Percentiles rank a stretch among this genome's conserved stretches.
phyloP scores from a whole-genome alignment of 2,329 filamentous ascomycete species.

The Stagonosporopsis rhizophila region DNA sequence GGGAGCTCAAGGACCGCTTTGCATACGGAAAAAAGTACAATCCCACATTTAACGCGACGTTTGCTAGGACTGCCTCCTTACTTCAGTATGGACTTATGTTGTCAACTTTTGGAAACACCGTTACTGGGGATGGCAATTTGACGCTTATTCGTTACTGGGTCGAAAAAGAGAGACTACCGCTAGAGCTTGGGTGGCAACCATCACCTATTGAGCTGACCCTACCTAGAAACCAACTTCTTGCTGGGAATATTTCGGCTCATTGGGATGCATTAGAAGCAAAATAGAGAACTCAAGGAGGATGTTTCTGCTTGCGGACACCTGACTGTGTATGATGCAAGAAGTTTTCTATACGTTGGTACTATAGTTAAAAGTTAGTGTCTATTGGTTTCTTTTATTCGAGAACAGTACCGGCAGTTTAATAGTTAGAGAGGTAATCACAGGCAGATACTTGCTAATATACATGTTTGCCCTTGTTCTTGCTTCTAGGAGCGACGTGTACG shows the following conservation, averaged over 20 bases:
- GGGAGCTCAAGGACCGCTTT: not conserved
- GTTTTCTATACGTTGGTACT: not conserved
- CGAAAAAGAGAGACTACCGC: conserved; percentile 4
- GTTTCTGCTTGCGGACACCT: not conserved
- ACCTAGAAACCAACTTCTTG: conserved; percentile 3
- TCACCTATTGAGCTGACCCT: conserved; percentile 1
- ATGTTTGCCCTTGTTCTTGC: not conserved
- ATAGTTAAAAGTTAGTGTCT: not conserved
- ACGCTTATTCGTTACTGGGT: conserved; percentile 4
- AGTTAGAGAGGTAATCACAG: not conserved
- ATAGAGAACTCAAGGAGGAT: not conserved
- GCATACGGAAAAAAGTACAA: conserved; percentile 1
- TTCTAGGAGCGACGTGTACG: not conserved
- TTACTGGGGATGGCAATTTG: conserved; percentile 4
- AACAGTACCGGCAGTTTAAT: not conserved
- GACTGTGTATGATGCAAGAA: not conserved
- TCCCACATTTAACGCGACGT: conserved; percentile 1
- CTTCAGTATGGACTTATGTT: conserved; percentile 4
- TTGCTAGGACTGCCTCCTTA: not conserved
- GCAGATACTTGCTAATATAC: not conserved
- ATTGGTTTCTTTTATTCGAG: not conserved
- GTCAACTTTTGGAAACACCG: conserved; percentile 4
- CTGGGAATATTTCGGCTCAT: conserved; percentile 1
- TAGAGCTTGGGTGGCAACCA: conserved; percentile 5
- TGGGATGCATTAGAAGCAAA: conserved; percentile 2